Base-by-base conservation (phyloP, 129 eudicot genomes). In the Gnaphalium uliginosum region DNA sequence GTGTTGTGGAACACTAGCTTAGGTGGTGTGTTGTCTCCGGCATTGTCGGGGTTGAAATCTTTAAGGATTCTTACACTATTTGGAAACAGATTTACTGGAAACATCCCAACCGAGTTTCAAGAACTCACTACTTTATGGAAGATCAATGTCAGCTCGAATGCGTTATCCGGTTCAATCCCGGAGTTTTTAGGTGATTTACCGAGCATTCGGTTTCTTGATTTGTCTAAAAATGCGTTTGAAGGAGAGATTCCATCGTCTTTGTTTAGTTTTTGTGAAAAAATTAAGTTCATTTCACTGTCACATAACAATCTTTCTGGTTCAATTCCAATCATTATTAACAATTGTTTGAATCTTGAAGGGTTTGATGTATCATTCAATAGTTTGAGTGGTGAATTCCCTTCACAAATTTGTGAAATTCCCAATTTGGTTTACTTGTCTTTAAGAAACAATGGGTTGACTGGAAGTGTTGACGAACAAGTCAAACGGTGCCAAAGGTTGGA, bases 1-100 rank as follows among this genome's bases (percentile, higher is more conserved):
- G 85, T 90, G 82, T 51, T 94, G 72, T 94, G 98, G 98, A 94
- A 94, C 53, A 83, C 89, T 76, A 91, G 93, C 56, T 87, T 94
- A 75, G 84, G 84, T 68, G 98, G 98, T 54, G 86, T 87, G 22
- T 84, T 94, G 65, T 84, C 89, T 17, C 90, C 97, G 25, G 87
- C 83, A n/a, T 84, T 94, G 8, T 84, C 98, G 14, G 89, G 86
- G 57, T 83, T 91, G 71, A 84, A 79, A 64, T 87, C 83, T 43
- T 71, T 94, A 80, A 78, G 98, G 78, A 82, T 83, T 74, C 75
- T 94, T 17, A 80, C 91, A 23, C 78, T 94, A 58, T 94, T 90
- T 78, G 98, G 97, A n/a, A 94, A 94, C 72, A 62, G 78, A 53
- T 89, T 94, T 63, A 84, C 82, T 54, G 98, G 98, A 23, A 87